These are phyloP conservation scores for Aurifilum marmelostoma DNA, from an alignment of 2,329 filamentous ascomycete genomes.

Conservation along the genomic window DNA sequence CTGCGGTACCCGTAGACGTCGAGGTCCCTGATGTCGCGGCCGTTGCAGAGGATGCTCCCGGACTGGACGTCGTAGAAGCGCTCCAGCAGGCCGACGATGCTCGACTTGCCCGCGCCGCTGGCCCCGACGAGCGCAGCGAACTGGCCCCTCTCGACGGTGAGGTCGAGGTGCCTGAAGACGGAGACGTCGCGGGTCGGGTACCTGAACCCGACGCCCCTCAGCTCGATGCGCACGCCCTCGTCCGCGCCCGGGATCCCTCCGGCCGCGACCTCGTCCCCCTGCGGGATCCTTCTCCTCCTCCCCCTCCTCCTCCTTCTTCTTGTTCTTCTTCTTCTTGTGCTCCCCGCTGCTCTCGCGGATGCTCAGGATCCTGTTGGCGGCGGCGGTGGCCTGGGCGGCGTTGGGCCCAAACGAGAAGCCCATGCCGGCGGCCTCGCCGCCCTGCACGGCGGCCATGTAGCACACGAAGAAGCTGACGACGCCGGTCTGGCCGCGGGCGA, in stretches of 20 bases:
- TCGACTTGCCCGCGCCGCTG: conserved; percentile 74
- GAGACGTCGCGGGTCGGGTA: conserved; percentile 61
- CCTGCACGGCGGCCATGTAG: conserved; percentile 69
- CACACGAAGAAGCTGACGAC: conserved; percentile 56
- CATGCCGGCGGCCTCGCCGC: conserved; percentile 68
- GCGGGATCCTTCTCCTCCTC: conserved; percentile 34
- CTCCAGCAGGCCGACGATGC: conserved; percentile 67
- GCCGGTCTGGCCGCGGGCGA: conserved; percentile 54
- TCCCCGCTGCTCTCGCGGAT: conserved; percentile 44
- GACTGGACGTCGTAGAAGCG: conserved; percentile 71
- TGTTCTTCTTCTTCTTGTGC: background rate
- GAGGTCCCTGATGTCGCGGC: conserved; percentile 59
- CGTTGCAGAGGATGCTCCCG: conserved; percentile 69
- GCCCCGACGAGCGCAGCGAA: conserved; percentile 73
- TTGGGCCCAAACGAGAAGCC: conserved; percentile 71
- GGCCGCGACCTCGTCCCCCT: conserved; percentile 24
- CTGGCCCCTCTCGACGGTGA: conserved; percentile 69
- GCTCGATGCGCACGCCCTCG: conserved; percentile 59
- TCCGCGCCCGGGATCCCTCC: conserved; percentile 48
- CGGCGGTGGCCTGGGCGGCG: conserved; percentile 60
- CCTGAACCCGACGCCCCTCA: conserved; percentile 60
- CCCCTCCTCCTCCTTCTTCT: background rate
- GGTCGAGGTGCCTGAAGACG: conserved; percentile 63
- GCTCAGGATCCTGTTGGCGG: conserved; percentile 62
- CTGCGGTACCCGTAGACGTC: conserved; percentile 66